phyloP scores from a whole-genome alignment of 495 filamentous ascomycete species.

The Penicillium tannophilum region DNA sequence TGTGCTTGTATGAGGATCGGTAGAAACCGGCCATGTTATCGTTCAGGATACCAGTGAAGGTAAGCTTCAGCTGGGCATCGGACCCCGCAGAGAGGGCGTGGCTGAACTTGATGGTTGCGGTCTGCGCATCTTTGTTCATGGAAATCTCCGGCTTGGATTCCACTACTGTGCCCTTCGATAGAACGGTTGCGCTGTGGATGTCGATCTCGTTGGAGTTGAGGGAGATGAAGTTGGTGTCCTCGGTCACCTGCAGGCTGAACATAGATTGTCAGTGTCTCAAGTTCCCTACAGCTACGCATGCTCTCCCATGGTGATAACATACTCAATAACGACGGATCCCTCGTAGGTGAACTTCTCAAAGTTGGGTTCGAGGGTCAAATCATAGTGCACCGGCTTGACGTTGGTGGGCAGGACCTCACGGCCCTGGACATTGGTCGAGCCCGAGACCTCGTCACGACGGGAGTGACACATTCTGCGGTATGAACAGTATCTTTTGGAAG shows the following conservation, averaged over 20 bases:
- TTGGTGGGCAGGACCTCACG: conserved; percentile 69
- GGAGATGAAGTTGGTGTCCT: conserved; percentile 82
- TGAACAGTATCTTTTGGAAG: conserved; percentile 49
- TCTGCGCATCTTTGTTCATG: conserved; percentile 60
- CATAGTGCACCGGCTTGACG: conserved; percentile 67
- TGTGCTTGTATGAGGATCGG: conserved; percentile 62
- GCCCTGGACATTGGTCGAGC: conserved; percentile 56
- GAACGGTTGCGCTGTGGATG: conserved; percentile 73
- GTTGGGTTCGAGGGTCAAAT: conserved; percentile 67
- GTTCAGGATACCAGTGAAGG: conserved; percentile 63
- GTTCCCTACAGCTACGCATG: background rate
- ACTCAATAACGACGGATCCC: conserved; percentile 66
- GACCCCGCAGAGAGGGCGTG: conserved; percentile 58
- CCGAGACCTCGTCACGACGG: conserved; percentile 43
- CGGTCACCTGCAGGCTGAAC: conserved; percentile 71
- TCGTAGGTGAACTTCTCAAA: conserved; percentile 65
- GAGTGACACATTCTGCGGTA: conserved; percentile 54
- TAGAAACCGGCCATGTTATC: conserved; percentile 73
- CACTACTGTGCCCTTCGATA: conserved; percentile 46
- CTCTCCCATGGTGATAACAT: conserved; percentile 21
- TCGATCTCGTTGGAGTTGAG: conserved; percentile 87
- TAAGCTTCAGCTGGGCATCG: conserved; percentile 61
- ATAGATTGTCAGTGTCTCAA: conserved; percentile 8
- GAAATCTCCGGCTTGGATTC: conserved; percentile 54
- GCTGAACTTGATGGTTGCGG: conserved; percentile 61